These are phyloP conservation scores for Leccinum variicolor DNA, from an alignment of 768 basidiomycete species.

Conservation along the genomic window DNA sequence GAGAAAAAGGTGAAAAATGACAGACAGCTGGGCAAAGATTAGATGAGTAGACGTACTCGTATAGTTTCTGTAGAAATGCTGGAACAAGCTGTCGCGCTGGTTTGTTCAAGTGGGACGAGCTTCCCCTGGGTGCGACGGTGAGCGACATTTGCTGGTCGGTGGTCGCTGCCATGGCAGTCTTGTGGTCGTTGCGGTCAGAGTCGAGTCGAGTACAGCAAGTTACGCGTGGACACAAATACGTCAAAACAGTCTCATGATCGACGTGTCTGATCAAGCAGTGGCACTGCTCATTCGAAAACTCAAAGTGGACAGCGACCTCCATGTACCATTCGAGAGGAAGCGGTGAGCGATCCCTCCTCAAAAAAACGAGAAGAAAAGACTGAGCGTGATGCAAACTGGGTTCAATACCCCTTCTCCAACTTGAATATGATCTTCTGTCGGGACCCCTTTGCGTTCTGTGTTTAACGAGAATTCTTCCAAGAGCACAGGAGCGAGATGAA, in stretches of 20 bases:
- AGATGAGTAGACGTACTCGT: constrained; percentile 39
- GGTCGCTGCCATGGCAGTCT: constrained; percentile 34
- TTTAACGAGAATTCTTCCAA: too few relatives aligned
- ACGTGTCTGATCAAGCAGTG: too few relatives aligned
- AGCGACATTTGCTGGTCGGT: constrained; percentile 58
- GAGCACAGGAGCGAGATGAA: too few relatives aligned
- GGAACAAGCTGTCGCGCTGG: constrained; percentile 58
- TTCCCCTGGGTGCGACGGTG: constrained; percentile 40
- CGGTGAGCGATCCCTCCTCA: too few relatives aligned
- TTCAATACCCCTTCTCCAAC: too few relatives aligned
- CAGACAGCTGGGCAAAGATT: constrained; percentile 7
- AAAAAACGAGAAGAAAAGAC: too few relatives aligned
- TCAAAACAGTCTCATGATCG: not conserved
- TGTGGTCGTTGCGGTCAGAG: constrained; percentile 3
- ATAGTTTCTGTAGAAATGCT: constrained; percentile 90
- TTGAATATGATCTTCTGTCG: too few relatives aligned
- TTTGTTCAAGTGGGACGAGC: constrained; percentile 35
- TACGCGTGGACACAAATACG: not conserved
- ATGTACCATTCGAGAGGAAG: too few relatives aligned
- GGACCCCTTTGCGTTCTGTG: too few relatives aligned
- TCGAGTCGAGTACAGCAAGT: not conserved
- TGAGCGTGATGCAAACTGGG: too few relatives aligned
- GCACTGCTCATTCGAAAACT: too few relatives aligned
- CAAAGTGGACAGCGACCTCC: too few relatives aligned
- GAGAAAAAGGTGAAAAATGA: constrained; percentile 10